Conservation (phyloP, 257 asterid species). For the Solanum okadae region DNA sequence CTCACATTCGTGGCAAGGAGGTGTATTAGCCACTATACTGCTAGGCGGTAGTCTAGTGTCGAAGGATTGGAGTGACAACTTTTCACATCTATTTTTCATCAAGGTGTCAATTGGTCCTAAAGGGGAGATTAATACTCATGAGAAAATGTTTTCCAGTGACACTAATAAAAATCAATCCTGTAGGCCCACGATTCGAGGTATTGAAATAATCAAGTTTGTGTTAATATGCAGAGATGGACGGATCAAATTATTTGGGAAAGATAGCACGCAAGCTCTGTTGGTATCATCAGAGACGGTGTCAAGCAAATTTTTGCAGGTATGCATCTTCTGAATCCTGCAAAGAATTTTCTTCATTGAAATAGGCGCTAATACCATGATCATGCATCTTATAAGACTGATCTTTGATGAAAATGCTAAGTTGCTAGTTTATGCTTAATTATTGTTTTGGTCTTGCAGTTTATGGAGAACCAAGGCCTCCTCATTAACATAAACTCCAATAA, state of each 20-base stretch:
- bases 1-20: neutral
- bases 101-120: neutral
- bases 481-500: constrained; percentile 57
- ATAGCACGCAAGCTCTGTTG: constrained; percentile 62
- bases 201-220: neutral
- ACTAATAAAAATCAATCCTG: neutral
- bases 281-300: constrained; percentile 55
- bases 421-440: neutral
- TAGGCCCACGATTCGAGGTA: neutral
- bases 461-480: constrained; percentile 64
- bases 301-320: constrained; percentile 67
- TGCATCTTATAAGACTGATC: neutral
- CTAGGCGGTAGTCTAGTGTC: neutral
- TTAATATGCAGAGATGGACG: constrained; percentile 60
- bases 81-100: neutral
- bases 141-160: neutral
- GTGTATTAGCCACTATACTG: neutral
- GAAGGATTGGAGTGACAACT: neutral
- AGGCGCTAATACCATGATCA: neutral
- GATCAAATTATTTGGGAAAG: constrained; percentile 72
- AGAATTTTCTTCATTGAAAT: neutral
- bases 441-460: constrained; percentile 47
- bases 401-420: neutral
- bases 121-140: neutral
- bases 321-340: neutral